Evolutionary conservation across 306 rosid species (phyloP), one percentile per base, ranked within the genome.

Genomic region (Prunus salicina): DNA sequence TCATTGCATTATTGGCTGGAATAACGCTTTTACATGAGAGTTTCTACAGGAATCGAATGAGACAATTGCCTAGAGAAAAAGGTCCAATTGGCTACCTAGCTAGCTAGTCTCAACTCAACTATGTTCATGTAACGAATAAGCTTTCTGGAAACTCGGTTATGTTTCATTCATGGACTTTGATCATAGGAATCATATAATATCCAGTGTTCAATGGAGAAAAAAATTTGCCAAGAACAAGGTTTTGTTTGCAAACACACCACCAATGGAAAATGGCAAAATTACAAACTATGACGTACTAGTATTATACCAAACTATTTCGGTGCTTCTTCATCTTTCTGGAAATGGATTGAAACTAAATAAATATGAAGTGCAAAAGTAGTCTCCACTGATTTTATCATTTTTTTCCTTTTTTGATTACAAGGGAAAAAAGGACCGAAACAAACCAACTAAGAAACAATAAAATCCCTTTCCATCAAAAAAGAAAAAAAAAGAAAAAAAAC

Each of bases 211-310:
- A 9, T 65, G 91, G 87, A 73, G 85, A 24, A 2, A 2, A 86
- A 69, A 82, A 78, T 75, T 80, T 11, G 88, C 82, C 64, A 78
- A 80, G 74, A 86, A 84, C 90, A 86, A 86, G 76, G 56, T 64
- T 67, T 47, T 86, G 2, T 86, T 77, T 73, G 90, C 87, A 60
- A 46, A 82, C 51, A 84, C 63, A 5, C 62, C 62, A 32, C 19
- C 51, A 12, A 8, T 56, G 62, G 61, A 62, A 12, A 8, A 14
- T 8, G 18, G 69, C 70, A 46, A 49, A 20, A 11, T 57, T 58
- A 58, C 64, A 58, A 20, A 58, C 10, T 58, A 58, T 22, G 24
- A 58, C 10, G 30, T 22, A 58, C 16, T 22, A 7, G 43, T 38
- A 38, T 9, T 1, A 22, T 3, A 15, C 14, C n/a, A 50, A 15